These are phyloP conservation scores for Lophium mytilinum DNA, from an alignment of 495 filamentous ascomycete genomes.

Conservation along the genomic window DNA sequence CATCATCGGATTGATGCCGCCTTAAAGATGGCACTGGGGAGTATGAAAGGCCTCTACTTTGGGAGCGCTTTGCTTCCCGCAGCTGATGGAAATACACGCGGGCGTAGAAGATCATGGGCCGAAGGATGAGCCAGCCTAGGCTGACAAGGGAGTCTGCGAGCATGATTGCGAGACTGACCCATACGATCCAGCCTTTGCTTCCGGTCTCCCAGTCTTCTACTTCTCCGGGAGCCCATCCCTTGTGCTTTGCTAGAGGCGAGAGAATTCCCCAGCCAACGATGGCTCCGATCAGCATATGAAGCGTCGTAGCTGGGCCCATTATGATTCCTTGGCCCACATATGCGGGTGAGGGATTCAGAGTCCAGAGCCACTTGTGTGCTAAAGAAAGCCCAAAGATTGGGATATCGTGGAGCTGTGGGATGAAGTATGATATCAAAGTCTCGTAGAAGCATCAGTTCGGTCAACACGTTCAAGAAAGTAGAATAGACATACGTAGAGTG, in stretches of 20 bases:
- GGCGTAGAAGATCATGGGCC: constrained; percentile 45
- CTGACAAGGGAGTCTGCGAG: constrained; percentile 85
- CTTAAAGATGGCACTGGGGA: background rate
- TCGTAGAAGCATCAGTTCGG: constrained; percentile 24
- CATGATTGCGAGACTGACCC: constrained; percentile 94
- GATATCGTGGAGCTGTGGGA: constrained; percentile 74
- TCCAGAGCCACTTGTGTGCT: constrained; percentile 85
- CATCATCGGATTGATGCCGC: constrained; percentile 20
- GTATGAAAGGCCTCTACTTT: constrained; percentile 13
- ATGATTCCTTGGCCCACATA: constrained; percentile 85
- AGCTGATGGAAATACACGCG: constrained; percentile 31
- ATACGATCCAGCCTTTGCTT: constrained; percentile 97
- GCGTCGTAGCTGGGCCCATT: constrained; percentile 84
- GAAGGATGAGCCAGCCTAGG: constrained; percentile 68
- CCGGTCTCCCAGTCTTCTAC: constrained; percentile 83
- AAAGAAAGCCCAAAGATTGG: constrained; percentile 73
- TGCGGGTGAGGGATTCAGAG: constrained; percentile 86
- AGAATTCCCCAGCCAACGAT: constrained; percentile 86
- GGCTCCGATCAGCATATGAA: constrained; percentile 93
- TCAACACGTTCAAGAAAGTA: background rate
- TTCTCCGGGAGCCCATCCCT: constrained; percentile 81
- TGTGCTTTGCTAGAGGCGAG: constrained; percentile 75
- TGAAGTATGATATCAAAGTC: constrained; percentile 88
- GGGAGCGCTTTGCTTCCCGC: constrained; percentile 9
- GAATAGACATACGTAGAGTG: constrained; percentile 39